Evolutionary conservation across 805 yeast species (phyloP).

Genomic region (Brettanomyces anomalus): DNA sequence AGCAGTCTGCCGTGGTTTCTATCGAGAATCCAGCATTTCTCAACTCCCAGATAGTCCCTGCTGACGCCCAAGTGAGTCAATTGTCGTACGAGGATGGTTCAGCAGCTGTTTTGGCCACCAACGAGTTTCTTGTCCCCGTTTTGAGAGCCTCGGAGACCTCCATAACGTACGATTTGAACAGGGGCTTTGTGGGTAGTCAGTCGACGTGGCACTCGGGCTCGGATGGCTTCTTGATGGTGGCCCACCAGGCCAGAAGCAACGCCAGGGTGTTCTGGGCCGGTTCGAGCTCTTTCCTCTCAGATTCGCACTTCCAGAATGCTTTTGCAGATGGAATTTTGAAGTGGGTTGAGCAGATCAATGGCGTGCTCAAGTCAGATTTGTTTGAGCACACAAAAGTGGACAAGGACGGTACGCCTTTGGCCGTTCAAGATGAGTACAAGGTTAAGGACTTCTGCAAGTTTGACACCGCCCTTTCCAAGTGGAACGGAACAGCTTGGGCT

Average conservation of each 20-base stretch:
- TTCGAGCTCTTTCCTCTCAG: slow-evolving; percentile 42
- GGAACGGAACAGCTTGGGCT: slow-evolving; percentile 50
- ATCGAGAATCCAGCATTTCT: slow-evolving; percentile 20
- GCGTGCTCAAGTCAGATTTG: slow-evolving; percentile 48
- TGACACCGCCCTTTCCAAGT: slow-evolving; percentile 39
- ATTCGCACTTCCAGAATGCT: slow-evolving; percentile 26
- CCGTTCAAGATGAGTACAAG: slow-evolving; percentile 43
- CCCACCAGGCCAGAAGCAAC: slow-evolving; percentile 69
- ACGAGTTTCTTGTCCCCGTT: slow-evolving; percentile 62
- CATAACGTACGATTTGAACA: slow-evolving; percentile 41
- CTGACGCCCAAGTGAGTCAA: slow-evolving; percentile 5
- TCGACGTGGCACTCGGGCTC: slow-evolving; percentile 72
- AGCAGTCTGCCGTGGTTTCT: slow-evolving; percentile 7
- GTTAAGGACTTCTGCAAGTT: slow-evolving; percentile 64
- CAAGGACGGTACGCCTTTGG: slow-evolving; percentile 1
- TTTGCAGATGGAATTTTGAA: slow-evolving; percentile 37
- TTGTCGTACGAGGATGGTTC: slow-evolving; percentile 36
- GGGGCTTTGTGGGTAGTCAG: slow-evolving; percentile 26
- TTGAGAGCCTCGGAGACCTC: slow-evolving; percentile 59
- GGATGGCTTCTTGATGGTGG: slow-evolving; percentile 69
- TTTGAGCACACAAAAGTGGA: slow-evolving; percentile 43
- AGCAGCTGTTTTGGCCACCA: slow-evolving; percentile 63
- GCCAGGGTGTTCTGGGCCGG: slow-evolving; percentile 82
- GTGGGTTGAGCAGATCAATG: slow-evolving; percentile 72
- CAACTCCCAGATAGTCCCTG: slow-evolving; percentile 21